Evolutionary conservation across 139 green algal genomes (phyloP), one percentile per base, ranked within the genome.

Genomic region (Tetradesmus obliquus): DNA sequence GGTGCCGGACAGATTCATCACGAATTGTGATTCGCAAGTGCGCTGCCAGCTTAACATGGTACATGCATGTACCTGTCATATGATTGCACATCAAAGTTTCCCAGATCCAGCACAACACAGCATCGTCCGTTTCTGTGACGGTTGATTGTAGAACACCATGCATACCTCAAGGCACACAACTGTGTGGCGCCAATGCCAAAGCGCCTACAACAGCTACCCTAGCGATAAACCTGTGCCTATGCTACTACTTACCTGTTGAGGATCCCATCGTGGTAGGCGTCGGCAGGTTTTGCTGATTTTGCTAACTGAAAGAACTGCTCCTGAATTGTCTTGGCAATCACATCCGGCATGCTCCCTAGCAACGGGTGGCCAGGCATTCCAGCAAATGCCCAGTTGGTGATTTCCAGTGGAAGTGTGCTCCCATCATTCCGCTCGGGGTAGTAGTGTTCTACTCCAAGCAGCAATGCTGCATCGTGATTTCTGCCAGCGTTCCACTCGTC

Each of bases 401-500:
- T 58, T 32, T 89, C 57, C 7, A 89, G 45, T 3, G 60, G 24
- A 1, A 80, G 24, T 45, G 32, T 45, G 32, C 32, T 0, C 32
- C 32, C 32, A 45, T 45, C 32, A 12, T 57, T 13, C 9, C 84
- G 32, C 60, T 79, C 6, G 3, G n/a, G 12, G 5, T 80, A 57
- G 74, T 60, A 89, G 22, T 81, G 79, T 20, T 89, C 84, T 7
- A 89, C 71, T 22, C 84, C 84, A 3, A 89, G 12, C 13, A 89
- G 24, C 17, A 89, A 12, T 9, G 69, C 57, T 45, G 84, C 84
- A 58, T 89, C 84, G 51, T 81, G 9, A 20, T n/a, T n/a, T 24
- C 81, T 57, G 10, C 62, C 24, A 9, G n/a, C 60, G 54, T 89
- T 89, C 84, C 84, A 89, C 10, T 79, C n/a, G 71, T 89, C 84